Evolutionary conservation across 2,329 filamentous ascomycete species (phyloP), one percentile per base, ranked within the genome.

Genomic region (Alternaria dauci): DNA sequence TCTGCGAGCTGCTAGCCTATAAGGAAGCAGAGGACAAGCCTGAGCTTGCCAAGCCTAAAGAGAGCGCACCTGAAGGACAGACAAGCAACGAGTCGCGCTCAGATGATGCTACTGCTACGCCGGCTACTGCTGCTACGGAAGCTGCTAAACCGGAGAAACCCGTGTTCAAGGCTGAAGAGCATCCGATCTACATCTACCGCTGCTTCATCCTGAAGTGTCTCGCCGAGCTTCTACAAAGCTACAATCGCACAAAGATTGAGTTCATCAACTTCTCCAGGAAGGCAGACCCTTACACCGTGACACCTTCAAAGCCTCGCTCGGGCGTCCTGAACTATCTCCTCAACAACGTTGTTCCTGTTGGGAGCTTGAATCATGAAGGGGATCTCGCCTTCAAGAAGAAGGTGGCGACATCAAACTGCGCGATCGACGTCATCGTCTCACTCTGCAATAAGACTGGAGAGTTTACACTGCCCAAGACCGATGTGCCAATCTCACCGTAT

Each of bases 221-320:
- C 39, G 90, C 93, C 0, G 95, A 99, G 78, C 86, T 99, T 14
- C 84, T 99, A 14, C 89, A 91, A 58, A 96, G 91, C 72, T 99
- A 98, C 81, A 97, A 93, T 69, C 89, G 93, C 55, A 92, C 93
- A 8, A 99, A 99, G 84, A 88, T 99, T 43, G 96, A 99, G 76
- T 98, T 99, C 76, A 97, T 99, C 82, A 98, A 97, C 78, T 99
- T 97, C 81, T 98, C 96, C 68, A 90, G 94, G 62, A 97, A 94
- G 74, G 90, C 92, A 7, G 92, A 94, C 47, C 86, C 93, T 44
- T 90, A 92, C 69, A 90, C 90, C 11, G 89, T 88, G 55, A 98
- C 95, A 1, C 95, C 95, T 5, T 94, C 96, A 16, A 98, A 98
- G 79, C 95, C 95, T 57, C 89, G 95, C 41, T 94, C 94, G 11